Percentiles rank a stretch among this genome's conserved stretches.
Evolutionary conservation across 768 basidiomycete species (phyloP).

Genomic region (Suillus discolor): DNA sequence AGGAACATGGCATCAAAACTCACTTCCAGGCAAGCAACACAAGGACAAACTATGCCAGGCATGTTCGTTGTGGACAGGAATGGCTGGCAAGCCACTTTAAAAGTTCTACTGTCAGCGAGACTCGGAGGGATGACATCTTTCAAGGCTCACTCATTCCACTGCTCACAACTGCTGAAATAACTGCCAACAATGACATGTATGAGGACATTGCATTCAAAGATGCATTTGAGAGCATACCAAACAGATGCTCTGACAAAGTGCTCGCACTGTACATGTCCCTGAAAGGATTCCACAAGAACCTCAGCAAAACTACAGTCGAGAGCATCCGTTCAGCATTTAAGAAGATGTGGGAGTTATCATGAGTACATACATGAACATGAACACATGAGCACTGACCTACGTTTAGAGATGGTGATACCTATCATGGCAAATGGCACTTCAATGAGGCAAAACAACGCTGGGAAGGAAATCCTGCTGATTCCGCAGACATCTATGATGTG

Average conservation of each 20-base stretch:
- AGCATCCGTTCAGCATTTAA: slow-evolving; percentile 12
- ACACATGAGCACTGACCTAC: too few relatives aligned
- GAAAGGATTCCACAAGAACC: slow-evolving; percentile 4
- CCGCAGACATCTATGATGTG: slow-evolving; percentile 23
- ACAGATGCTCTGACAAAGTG: slow-evolving; percentile 1
- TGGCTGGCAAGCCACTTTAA: slow-evolving; percentile 7
- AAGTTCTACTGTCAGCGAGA: too few relatives aligned
- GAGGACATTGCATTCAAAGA: background rate
- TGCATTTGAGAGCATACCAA: background rate
- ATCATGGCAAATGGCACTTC: slow-evolving; percentile 29
- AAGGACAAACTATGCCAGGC: background rate
- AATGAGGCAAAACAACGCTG: slow-evolving; percentile 25
- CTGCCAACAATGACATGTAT: slow-evolving; percentile 1
- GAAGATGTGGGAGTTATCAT: slow-evolving; percentile 7
- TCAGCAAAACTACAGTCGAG: slow-evolving; percentile 2
- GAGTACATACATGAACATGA: background rate
- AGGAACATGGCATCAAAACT: slow-evolving; percentile 5
- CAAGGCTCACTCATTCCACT: too few relatives aligned
- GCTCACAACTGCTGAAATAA: background rate
- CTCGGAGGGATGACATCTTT: too few relatives aligned
- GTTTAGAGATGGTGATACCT: slow-evolving; percentile 14
- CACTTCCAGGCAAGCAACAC: slow-evolving; percentile 11
- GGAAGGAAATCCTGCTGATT: slow-evolving; percentile 32
- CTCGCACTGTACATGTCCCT: slow-evolving; percentile 1
- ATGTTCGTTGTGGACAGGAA: slow-evolving; percentile 6